Conservation (phyloP, 345 rosid species). For the Hibiscus syriacus region DNA sequence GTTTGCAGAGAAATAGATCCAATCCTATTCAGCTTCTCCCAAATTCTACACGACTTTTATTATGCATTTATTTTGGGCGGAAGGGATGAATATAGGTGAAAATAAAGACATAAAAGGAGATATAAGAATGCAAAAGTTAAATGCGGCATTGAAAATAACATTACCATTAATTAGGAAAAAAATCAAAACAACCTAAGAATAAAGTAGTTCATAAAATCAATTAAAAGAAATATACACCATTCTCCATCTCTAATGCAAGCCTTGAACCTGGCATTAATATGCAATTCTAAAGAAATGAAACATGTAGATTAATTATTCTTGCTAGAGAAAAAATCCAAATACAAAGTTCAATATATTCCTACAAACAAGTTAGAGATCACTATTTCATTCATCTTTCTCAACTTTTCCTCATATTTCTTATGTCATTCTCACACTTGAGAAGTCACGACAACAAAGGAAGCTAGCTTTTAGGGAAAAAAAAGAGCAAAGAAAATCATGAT, state of each 20-base stretch:
- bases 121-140: background rate
- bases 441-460: background rate
- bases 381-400: background rate
- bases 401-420: background rate
- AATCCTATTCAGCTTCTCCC: background rate
- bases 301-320: background rate
- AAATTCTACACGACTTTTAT: background rate
- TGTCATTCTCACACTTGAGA: background rate
- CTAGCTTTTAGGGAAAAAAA: background rate
- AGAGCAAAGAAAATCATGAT: background rate
- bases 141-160: background rate
- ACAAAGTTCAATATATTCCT: background rate
- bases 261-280: background rate
- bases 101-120: background rate
- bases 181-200: background rate
- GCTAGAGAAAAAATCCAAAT: background rate
- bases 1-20: conserved; percentile 1
- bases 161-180: background rate
- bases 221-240: background rate
- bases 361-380: background rate
- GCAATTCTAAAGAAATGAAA: background rate
- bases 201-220: background rate
- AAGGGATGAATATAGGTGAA: background rate
- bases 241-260: background rate
- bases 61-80: background rate